phyloP scores from a whole-genome alignment of 345 rosid species.

The Euclidium syriacum region DNA sequence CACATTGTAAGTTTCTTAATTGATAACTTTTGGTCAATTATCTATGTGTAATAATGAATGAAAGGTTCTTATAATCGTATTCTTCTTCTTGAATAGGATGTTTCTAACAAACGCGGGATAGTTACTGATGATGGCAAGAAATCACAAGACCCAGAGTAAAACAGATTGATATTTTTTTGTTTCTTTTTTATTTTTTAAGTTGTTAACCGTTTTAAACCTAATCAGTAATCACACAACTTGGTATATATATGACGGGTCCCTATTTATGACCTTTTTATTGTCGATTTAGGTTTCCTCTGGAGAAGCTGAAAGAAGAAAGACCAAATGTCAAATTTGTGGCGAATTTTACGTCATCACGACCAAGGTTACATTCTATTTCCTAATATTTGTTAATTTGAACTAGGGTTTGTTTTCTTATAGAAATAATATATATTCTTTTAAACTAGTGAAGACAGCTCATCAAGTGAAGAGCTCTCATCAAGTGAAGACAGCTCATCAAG shows the following conservation, averaged over 20 bases:
- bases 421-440: too few relatives aligned
- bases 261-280: too few relatives aligned
- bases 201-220: too few relatives aligned
- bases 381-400: too few relatives aligned
- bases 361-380: background rate
- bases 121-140: background rate
- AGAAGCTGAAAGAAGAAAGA: slow-evolving; percentile 44
- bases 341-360: slow-evolving; percentile 40
- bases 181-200: background rate
- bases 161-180: background rate
- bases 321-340: slow-evolving; percentile 60
- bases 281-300: background rate
- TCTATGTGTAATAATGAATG: background rate
- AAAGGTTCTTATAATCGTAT: background rate
- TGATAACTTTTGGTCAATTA: background rate
- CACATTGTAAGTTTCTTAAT: slow-evolving; percentile 48
- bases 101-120: background rate
- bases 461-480: too few relatives aligned
- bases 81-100: background rate
- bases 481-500: too few relatives aligned
- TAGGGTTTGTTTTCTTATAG: too few relatives aligned
- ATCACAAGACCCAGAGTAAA: background rate
- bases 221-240: background rate
- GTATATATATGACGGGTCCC: background rate
- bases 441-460: too few relatives aligned